Conservation (phyloP, 1,139 yeast genomes). For the Saccharomyces hybrid region DNA sequence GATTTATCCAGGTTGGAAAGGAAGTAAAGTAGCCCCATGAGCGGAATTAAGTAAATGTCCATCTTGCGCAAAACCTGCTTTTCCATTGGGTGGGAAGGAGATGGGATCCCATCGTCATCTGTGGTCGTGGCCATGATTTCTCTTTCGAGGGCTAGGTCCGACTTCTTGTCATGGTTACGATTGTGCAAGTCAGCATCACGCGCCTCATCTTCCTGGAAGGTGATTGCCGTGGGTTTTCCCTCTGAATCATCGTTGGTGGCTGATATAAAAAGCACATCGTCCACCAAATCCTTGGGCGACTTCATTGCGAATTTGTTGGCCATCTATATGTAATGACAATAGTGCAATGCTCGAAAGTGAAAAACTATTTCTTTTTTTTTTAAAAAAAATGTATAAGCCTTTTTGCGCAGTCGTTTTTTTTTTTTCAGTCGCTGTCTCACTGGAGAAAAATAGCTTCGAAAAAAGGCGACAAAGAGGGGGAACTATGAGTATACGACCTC, state of each 20-base stretch:
- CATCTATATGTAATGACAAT: not conserved
- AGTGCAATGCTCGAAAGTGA: not conserved
- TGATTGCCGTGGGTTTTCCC: not conserved
- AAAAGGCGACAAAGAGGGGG: not conserved
- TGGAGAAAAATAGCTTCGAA: not conserved
- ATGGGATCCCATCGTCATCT: slow-evolving; percentile 25
- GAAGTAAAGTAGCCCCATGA: slow-evolving; percentile 46
- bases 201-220: not conserved
- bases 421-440: not conserved
- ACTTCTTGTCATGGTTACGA: slow-evolving; percentile 8
- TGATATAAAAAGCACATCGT: not conserved
- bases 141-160: slow-evolving; percentile 10
- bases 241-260: not conserved
- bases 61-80: slow-evolving; percentile 39
- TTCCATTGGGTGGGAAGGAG: slow-evolving; percentile 32
- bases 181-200: not conserved
- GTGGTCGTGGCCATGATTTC: slow-evolving; percentile 21
- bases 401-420: not conserved
- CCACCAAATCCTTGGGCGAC: not conserved
- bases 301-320: not conserved
- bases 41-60: slow-evolving; percentile 47
- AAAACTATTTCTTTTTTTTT: not conserved
- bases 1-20: slow-evolving; percentile 52
- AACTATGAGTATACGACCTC: not conserved
- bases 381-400: not conserved